These are phyloP conservation scores for Cercospora brassicicola DNA, from an alignment of 2,329 filamentous ascomycete species.

Conservation along the genomic window DNA sequence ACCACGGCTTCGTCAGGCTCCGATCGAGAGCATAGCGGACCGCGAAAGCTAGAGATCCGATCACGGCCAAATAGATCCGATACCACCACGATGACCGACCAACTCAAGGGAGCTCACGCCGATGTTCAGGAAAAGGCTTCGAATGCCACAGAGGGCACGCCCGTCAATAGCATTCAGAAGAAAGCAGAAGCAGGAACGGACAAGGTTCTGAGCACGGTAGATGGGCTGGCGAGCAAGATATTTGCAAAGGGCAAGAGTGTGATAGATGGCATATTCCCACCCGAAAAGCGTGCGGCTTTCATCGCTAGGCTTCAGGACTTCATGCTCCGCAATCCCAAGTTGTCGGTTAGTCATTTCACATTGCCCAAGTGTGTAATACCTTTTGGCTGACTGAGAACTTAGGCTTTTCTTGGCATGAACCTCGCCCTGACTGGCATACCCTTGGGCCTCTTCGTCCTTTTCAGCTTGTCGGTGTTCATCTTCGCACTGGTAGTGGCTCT, in stretches of 20 bases:
- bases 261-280: conserved; percentile 58
- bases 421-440: conserved; percentile 66
- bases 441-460: conserved; percentile 66
- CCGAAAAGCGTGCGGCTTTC: conserved; percentile 59
- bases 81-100: conserved; percentile 30
- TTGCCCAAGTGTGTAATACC: not conserved
- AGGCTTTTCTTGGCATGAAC: conserved; percentile 70
- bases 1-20: conserved; percentile 25
- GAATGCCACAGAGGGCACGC: conserved; percentile 27
- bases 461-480: conserved; percentile 62
- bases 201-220: conserved; percentile 33
- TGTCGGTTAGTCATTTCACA: conserved; percentile 58
- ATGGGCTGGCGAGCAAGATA: conserved; percentile 33
- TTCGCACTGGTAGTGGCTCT: conserved; percentile 64
- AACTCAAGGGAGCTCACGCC: conserved; percentile 23
- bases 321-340: conserved; percentile 63
- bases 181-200: conserved; percentile 33
- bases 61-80: conserved; percentile 19
- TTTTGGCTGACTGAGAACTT: conserved; percentile 18
- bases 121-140: conserved; percentile 25
- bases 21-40: conserved; percentile 23
- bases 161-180: conserved; percentile 25
- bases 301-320: conserved; percentile 58
- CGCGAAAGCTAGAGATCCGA: conserved; percentile 36
- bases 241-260: conserved; percentile 37